phyloP scores from a whole-genome alignment of 163 green algal genomes.

The Chlorella variabilis region DNA sequence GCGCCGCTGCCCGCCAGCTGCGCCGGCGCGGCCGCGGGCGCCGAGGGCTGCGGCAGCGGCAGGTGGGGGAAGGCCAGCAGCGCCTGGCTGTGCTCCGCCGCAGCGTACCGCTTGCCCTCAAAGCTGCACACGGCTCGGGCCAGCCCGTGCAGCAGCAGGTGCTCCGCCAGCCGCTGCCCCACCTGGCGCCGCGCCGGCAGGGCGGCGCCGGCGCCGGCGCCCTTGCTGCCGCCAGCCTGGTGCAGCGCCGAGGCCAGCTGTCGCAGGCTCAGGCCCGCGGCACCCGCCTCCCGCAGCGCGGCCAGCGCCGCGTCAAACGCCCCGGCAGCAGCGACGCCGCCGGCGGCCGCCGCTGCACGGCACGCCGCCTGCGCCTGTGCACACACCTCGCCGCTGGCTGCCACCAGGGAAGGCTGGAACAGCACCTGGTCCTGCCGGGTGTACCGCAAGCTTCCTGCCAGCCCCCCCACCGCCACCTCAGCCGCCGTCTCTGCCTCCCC shows the following conservation, averaged over 20 bases:
- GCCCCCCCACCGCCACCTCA: neutral
- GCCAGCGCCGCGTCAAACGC: neutral
- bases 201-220: neutral
- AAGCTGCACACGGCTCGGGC: constrained; percentile 1
- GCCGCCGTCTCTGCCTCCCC: neutral
- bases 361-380: neutral
- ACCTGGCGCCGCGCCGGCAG: neutral
- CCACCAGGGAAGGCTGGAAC: constrained; percentile 39
- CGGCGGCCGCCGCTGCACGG: neutral
- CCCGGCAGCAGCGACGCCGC: neutral
- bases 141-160: constrained; percentile 28
- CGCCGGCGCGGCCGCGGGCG: neutral
- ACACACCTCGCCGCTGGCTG: neutral
- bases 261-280: neutral
- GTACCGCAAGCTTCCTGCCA: neutral
- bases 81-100: constrained; percentile 4
- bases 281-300: constrained; percentile 1
- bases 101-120: neutral
- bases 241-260: neutral
- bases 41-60: neutral
- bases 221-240: neutral
- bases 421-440: constrained; percentile 17
- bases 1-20: neutral
- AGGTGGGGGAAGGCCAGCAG: constrained; percentile 30
- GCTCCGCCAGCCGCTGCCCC: neutral